Conservation (phyloP, 148 eudicot genomes). For the Rhododendron molle region DNA sequence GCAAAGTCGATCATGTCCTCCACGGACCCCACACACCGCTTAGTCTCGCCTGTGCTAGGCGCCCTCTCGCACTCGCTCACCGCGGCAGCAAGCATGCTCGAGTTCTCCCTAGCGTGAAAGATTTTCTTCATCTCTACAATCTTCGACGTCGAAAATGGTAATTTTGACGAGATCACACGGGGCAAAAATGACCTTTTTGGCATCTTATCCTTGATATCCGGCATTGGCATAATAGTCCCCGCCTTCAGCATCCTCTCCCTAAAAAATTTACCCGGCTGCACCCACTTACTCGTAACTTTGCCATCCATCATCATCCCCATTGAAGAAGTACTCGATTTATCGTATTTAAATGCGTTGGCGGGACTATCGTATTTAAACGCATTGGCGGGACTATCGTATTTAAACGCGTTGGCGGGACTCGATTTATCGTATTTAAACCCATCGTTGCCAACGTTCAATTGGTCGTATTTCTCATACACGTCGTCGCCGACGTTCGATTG, state of each 20-base stretch:
- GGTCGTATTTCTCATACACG: no score
- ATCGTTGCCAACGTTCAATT: no score
- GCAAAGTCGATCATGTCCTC: conserved; percentile 60
- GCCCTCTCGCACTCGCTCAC: conserved; percentile 45
- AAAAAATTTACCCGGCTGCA: conserved; percentile 52
- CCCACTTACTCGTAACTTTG: conserved; percentile 27
- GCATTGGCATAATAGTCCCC: conserved; percentile 50
- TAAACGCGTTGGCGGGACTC: no score
- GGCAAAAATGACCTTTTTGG: conserved; percentile 48
- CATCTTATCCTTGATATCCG: conserved; percentile 48
- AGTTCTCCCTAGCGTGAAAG: conserved; percentile 45
- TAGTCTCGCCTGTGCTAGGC: conserved; percentile 41
- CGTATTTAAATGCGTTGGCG: no score
- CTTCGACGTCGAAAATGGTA: conserved; percentile 36
- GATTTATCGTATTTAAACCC: no score
- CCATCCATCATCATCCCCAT: no score
- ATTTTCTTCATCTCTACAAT: conserved; percentile 19
- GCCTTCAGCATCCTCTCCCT: conserved; percentile 32
- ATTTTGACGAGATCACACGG: conserved; percentile 29
- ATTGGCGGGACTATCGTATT: no score
- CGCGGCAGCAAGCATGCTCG: conserved; percentile 31
- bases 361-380: no score
- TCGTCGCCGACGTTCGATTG: no score
- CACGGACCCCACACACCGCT: conserved; percentile 38
- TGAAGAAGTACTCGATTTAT: no score